Conservation (phyloP, 2,329 filamentous ascomycete species). For the Pestalotiopsis sp. region DNA sequence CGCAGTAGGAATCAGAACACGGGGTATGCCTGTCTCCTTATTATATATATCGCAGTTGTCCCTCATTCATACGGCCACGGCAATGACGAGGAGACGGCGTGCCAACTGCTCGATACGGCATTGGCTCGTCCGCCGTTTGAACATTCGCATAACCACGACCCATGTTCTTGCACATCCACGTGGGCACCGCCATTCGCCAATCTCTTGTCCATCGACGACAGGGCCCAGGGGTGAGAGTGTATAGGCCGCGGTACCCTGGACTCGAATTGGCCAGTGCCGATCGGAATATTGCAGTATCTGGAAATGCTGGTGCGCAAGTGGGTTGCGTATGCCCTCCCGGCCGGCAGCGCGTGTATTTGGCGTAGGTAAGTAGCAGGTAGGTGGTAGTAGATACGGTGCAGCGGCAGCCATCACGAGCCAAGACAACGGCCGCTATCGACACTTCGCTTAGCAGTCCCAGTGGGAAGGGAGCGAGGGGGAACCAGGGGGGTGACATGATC, state of each 20-base stretch:
- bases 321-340: slow-evolving; percentile 1
- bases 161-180: slow-evolving; percentile 2
- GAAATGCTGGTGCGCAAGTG: not conserved
- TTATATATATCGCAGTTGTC: not conserved
- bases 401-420: not conserved
- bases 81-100: not conserved
- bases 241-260: not conserved
- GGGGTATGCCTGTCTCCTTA: not conserved
- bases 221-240: not conserved
- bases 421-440: not conserved
- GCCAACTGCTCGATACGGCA: not conserved
- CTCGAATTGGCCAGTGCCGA: slow-evolving; percentile 4
- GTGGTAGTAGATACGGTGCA: too few species aligned
- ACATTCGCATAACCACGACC: not conserved
- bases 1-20: not conserved
- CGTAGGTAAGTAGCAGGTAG: not conserved
- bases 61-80: not conserved
- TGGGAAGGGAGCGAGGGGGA: not conserved
- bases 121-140: not conserved
- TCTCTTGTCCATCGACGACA: not conserved
- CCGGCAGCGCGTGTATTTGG: not conserved
- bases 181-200: slow-evolving; percentile 7
- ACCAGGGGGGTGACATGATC: not conserved
- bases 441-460: not conserved
- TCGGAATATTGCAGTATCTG: not conserved